Evolutionary conservation across 208 protist species (phyloP).

Genomic region (Trypanosoma boissoni): DNA sequence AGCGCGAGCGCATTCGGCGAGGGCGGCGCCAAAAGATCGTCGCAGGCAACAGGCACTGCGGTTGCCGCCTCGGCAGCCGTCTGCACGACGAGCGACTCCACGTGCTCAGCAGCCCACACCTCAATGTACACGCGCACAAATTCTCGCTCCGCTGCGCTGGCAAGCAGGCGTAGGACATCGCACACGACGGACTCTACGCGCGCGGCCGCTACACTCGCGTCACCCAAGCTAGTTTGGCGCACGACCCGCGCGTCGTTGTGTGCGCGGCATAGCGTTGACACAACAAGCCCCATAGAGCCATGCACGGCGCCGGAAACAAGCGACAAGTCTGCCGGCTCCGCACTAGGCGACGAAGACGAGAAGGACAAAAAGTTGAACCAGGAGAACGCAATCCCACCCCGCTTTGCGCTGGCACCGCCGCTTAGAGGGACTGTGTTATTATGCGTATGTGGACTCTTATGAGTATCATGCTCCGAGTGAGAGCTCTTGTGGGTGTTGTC

Average conservation of each 20-base stretch:
- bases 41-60: background rate
- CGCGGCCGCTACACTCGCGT: background rate
- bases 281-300: constrained; percentile 4
- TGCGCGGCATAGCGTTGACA: constrained; percentile 15
- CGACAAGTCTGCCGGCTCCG: background rate
- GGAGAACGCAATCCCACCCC: no score
- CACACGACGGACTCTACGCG: constrained; percentile 2
- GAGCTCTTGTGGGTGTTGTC: no score
- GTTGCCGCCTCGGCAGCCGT: background rate
- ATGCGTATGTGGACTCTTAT: background rate
- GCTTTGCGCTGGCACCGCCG: no score
- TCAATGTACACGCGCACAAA: constrained; percentile 16
- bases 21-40: background rate
- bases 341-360: background rate
- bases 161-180: constrained; percentile 11
- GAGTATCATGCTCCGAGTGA: background rate
- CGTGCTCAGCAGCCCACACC: constrained; percentile 9
- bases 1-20: background rate
- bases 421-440: background rate
- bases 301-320: background rate
- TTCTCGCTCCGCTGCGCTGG: background rate
- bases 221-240: background rate
- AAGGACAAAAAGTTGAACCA: background rate
- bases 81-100: background rate
- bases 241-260: background rate